Base-by-base conservation (phyloP, 768 basidiomycete genomes). In the Lactifluus subvellereus region DNA sequence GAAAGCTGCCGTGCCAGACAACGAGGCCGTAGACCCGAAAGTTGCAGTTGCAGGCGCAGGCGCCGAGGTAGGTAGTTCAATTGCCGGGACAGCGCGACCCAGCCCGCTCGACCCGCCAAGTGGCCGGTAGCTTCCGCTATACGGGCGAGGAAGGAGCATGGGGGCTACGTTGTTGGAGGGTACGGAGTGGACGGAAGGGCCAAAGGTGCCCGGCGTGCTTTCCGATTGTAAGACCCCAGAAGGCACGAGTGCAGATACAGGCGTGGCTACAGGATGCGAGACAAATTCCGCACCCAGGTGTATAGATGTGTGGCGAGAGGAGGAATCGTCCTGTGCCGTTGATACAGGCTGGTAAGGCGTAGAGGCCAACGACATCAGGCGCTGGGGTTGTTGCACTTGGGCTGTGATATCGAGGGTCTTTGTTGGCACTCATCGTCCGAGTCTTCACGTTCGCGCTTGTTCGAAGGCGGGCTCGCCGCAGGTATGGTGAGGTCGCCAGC, bases 381-480 rank as follows among this genome's bases (percentile, higher is more conserved):
- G 40, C 4, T 42, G 62, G 10, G 7, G 43, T 27, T 27, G 33
- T 37, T 48, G 47, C 22, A 9, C 14, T 42, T 33, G 48, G 2
- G 32, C 20, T 40, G 52, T 45, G 59, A 40, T 30, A 30, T 14
- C 27, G 45, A n/a, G 6, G 50, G 8, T 2, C 43, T 27, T 5
- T 53, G 35, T 47, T 18, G 33, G 9, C 48, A 42, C 18, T 62
- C 64, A 16, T 52, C 33, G n/a, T 62, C 64, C 10, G 43, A n/a
- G 38, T 57, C 60, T 18, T 53, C 60, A 35, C 56, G 64, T n/a
- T 61, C 61, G 51, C 64, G 64, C 35, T 65, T 65, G 55, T 61
- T 52, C 22, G 64, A 63, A 40, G 61, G 35, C 10, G 64, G 64
- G 47, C 62, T 64, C 10, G 32, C 49, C n/a, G 64, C 64, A 32